A percentile compares a stretch with the other conserved stretches of the same genome.
phyloP scores from a whole-genome alignment of 176 grass and related monocot genomes.

The Pontederia paniculata region DNA sequence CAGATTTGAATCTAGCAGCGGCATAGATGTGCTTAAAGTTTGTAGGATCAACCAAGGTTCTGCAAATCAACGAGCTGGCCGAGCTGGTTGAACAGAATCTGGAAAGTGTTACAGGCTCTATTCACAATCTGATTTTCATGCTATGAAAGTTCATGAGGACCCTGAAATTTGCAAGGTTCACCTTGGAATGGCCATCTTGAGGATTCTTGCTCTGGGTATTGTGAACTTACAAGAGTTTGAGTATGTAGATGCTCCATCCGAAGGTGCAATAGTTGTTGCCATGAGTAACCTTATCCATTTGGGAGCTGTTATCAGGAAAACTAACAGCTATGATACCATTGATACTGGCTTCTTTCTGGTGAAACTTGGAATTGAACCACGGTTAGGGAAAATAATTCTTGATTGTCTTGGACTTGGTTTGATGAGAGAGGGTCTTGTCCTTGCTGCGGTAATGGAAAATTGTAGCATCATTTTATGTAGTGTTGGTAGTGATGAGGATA shows the following conservation, averaged over 20 bases:
- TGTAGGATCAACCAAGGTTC: slow-evolving; percentile 77
- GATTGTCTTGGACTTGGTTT: slow-evolving; percentile 57
- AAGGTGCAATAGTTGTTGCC: slow-evolving; percentile 51
- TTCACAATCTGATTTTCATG: slow-evolving; percentile 61
- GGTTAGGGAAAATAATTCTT: slow-evolving; percentile 92
- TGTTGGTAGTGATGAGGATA: slow-evolving; percentile 62
- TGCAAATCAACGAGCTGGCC: slow-evolving; percentile 77
- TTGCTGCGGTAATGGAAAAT: slow-evolving; percentile 92
- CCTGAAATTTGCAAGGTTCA: slow-evolving; percentile 93
- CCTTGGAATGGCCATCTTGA: slow-evolving; percentile 70
- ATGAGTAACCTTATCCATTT: slow-evolving; percentile 68
- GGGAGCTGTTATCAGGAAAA: slow-evolving; percentile 45
- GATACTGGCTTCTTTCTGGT: slow-evolving; percentile 50
- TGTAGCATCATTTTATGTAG: slow-evolving; percentile 95
- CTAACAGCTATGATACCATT: slow-evolving; percentile 45
- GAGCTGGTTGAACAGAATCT: slow-evolving; percentile 58
- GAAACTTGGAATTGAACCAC: slow-evolving; percentile 80
- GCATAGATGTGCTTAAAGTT: slow-evolving; percentile 76
- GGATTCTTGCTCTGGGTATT: slow-evolving; percentile 77
- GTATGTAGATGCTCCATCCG: slow-evolving; percentile 83
- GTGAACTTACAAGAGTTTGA: slow-evolving; percentile 57
- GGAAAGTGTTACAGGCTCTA: slow-evolving; percentile 96
- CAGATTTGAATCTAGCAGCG: slow-evolving; percentile 56
- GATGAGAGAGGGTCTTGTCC: slow-evolving; percentile 70
- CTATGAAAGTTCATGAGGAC: slow-evolving; percentile 84